Evolutionary conservation across 1,139 yeast genomes (phyloP), one percentile per base, ranked within the genome.

Genomic region (Citeromyces hawaiiensis): DNA sequence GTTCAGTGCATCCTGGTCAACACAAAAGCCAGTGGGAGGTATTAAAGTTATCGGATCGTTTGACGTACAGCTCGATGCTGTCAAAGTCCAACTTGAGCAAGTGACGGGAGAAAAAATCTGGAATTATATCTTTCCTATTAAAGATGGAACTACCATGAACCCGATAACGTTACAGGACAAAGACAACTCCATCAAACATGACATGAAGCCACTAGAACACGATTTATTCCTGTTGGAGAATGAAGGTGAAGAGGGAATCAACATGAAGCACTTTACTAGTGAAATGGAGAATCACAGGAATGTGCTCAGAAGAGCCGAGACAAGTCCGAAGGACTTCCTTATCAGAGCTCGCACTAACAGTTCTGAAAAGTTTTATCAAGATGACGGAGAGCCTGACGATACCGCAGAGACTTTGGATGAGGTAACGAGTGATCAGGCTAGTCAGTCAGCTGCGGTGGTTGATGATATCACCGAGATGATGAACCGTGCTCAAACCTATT

Each of bases 1-100:
- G 9, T 29, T 19, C 13, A 29, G 14, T 6, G 60, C 76, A 6
- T 61, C 57, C 31, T 81, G 91, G 91, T 68, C 71, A 4, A 70
- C 78, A 75, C 74, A 72, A 44, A 63, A 71, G 40, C 71, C 80
- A 13, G 71, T 79, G 36, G 88, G 87, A 36, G 88, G 88, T 1
- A 78, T 80, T 44, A 66, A 70, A 46, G 65, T 79, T 31, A 62
- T 79, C 44, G 77, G 72, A 46, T 60, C 66, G 44, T 68, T 77
- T 39, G 71, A 68, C 38, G 61, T 79, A 29, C 55, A 59, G 27
- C 60, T 81, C 5, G 60, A 64, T 40, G 86, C 86, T 36, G 59
- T 80, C 44, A 68, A 67, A 38, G 48, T 80, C 40, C 68, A 70
- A 40, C 48, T 80, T 31, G 91, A 81, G 48, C 82, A 78, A 50